phyloP scores from a whole-genome alignment of 495 filamentous ascomycete genomes.

The Xylaria curta region DNA sequence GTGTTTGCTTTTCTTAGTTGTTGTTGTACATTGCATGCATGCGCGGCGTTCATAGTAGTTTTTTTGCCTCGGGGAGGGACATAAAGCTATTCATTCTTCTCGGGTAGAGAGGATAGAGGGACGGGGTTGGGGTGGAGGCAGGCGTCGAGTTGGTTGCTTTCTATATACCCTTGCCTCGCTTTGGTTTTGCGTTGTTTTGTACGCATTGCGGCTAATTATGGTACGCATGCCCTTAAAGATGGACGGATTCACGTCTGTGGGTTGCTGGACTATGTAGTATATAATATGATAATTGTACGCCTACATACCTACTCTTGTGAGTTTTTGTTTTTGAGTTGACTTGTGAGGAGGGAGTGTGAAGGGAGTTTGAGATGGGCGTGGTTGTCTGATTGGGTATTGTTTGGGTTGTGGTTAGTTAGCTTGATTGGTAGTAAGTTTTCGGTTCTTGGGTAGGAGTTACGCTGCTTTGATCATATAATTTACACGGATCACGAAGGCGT shows the following conservation, averaged over 20 bases:
- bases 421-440: no score
- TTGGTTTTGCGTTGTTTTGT: not conserved
- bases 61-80: not conserved
- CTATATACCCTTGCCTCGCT: slow-evolving; percentile 1
- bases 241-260: not conserved
- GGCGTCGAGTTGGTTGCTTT: not conserved
- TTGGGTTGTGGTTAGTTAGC: no score
- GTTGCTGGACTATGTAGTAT: not conserved
- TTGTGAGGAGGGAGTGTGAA: not conserved
- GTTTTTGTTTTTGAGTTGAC: not conserved
- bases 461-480: no score
- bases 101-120: not conserved
- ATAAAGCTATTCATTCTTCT: not conserved
- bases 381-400: no score
- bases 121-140: not conserved
- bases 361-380: no score
- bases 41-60: not conserved
- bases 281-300: not conserved
- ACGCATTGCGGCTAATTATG: not conserved
- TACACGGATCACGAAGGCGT: no score
- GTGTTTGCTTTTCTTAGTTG: not conserved
- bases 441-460: no score
- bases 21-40: not conserved
- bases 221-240: not conserved
- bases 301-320: not conserved